These are phyloP conservation scores for Fusarium decemcellulare DNA, from an alignment of 2,329 filamentous ascomycete genomes.

Conservation along the genomic window DNA sequence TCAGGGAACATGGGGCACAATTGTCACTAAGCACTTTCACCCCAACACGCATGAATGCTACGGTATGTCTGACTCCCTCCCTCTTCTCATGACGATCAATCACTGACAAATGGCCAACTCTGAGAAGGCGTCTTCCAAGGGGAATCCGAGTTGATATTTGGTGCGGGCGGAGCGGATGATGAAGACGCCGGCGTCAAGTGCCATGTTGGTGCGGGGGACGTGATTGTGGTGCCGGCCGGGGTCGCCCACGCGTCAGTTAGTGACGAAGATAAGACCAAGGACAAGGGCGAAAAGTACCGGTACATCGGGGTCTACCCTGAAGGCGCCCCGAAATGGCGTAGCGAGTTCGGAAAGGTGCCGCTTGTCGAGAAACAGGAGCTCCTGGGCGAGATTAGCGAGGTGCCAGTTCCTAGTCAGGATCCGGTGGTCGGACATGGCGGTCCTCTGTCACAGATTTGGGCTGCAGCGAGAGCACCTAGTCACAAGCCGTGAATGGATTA, in stretches of 20 bases:
- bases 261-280: background rate
- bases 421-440: slow-evolving; percentile 1
- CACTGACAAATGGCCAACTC: background rate
- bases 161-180: slow-evolving; percentile 1
- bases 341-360: background rate
- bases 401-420: slow-evolving; percentile 11
- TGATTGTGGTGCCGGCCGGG: slow-evolving; percentile 15
- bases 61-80: background rate
- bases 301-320: slow-evolving; percentile 16
- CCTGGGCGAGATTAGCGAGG: background rate
- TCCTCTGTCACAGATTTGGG: slow-evolving; percentile 6
- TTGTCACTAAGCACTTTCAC: slow-evolving; percentile 15
- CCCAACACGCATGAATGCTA: slow-evolving; percentile 22
- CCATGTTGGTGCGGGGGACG: slow-evolving; percentile 8
- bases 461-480: background rate
- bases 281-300: slow-evolving; percentile 8
- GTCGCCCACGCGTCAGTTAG: slow-evolving; percentile 8
- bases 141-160: slow-evolving; percentile 14
- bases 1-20: slow-evolving; percentile 14
- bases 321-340: background rate
- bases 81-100: background rate
- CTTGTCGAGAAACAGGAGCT: background rate
- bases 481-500: background rate
- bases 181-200: background rate
- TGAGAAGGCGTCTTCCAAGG: slow-evolving; percentile 8